Base-by-base conservation (phyloP, 495 filamentous ascomycete species). In the Hypoxylon subgilvum region DNA sequence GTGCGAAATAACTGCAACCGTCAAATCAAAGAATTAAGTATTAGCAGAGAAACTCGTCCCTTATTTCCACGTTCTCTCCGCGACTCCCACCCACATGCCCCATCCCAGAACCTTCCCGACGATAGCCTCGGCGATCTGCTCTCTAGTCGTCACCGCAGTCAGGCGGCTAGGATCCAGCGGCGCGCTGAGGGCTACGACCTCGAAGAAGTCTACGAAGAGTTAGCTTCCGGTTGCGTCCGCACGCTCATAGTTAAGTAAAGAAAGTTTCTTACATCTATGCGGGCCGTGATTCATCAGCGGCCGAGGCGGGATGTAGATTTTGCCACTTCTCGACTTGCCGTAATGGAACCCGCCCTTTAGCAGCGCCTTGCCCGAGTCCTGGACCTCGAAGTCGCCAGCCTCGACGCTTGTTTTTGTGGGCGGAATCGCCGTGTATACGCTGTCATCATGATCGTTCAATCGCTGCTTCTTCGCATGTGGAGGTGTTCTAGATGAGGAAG, bases 81-180 rank as follows among this genome's bases (percentile, higher is more conserved):
- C 76, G 9, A 72, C 52, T 12, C 77, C 81, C 55, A 79, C 66
- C 79, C 79, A 84, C 60, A 72, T 73, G 1, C 79, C 80, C 79
- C 81, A 83, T 13, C 68, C 77, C 16, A 74, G 46, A 18, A 82
- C 70, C 57, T 82, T 81, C 2, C 75, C 78, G 14, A 76, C 59
- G 14, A 79, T 75, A 28, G 62, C 73, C 1, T 63, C 58, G 7
- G 47, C 59, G 19, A 82, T 61, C 59, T 79, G 69, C 14, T 74
- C 70, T 36, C 75, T 74, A n/a, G 65, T 77, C 17, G 71, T 68
- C 42, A 66, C 51, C 3, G 49, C 40, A 28, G 65, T 75, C 30
- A 81, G 42, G 16, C 69, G 52, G 4, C 35, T 61, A 19, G 57
- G 43, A 50, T 75, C 66, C 25, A 81, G 61, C 18, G 63, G 65